A percentile compares a stretch with the other conserved stretches of the same genome.
Evolutionary conservation across 768 basidiomycete species (phyloP).

Genomic region (Podaxis sp.): DNA sequence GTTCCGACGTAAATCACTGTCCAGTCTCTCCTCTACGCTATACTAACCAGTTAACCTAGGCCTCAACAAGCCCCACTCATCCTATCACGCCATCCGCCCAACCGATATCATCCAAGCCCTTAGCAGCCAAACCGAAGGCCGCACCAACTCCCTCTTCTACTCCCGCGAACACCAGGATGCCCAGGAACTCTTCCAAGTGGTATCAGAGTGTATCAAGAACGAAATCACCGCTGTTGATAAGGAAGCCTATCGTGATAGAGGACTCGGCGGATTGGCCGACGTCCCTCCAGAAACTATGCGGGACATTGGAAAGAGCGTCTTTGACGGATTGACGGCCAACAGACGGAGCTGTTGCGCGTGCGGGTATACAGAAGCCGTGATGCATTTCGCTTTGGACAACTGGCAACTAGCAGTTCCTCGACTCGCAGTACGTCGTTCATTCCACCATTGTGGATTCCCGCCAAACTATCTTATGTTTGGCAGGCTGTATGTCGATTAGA

Average conservation of each 20-base stretch:
- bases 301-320: slow-evolving; percentile 60
- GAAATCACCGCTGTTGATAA: slow-evolving; percentile 75
- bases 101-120: slow-evolving; percentile 70
- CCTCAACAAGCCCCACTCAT: slow-evolving; percentile 60
- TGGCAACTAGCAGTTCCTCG: slow-evolving; percentile 78
- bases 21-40: slow-evolving; percentile 2
- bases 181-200: slow-evolving; percentile 94
- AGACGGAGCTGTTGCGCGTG: slow-evolving; percentile 85
- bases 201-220: slow-evolving; percentile 86
- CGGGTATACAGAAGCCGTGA: slow-evolving; percentile 92
- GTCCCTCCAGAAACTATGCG: slow-evolving; percentile 16
- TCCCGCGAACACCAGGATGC: slow-evolving; percentile 98
- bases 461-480: neutral
- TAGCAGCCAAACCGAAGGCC: slow-evolving; percentile 50
- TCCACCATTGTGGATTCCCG: neutral
- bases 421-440: slow-evolving; percentile 46
- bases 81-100: slow-evolving; percentile 68
- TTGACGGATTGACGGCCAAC: slow-evolving; percentile 90
- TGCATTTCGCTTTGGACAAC: slow-evolving; percentile 87
- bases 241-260: slow-evolving; percentile 70
- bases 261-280: slow-evolving; percentile 57
- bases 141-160: slow-evolving; percentile 66
- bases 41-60: slow-evolving; percentile 35
- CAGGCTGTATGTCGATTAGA: slow-evolving; percentile 71
- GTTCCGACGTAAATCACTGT: slow-evolving; percentile 53